Conservation (phyloP, 192 early-diverging fungal species). For the Chytriomyces sp. region DNA sequence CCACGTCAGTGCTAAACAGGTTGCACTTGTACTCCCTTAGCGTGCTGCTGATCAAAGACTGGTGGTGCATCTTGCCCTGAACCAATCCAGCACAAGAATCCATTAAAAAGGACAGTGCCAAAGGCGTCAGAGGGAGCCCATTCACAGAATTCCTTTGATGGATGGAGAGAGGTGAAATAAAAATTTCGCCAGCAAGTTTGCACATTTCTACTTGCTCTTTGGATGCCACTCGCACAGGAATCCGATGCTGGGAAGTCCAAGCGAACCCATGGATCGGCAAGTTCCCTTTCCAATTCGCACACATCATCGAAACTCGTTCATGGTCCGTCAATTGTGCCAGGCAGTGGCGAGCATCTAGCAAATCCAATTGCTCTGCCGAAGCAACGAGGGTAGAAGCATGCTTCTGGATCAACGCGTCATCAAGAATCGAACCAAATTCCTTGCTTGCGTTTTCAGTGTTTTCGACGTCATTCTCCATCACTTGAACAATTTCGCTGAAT, state of each 20-base stretch:
- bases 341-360: no score
- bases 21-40: background rate
- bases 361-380: no score
- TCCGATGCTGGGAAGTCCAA: background rate
- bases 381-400: no score
- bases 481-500: no score
- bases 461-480: no score
- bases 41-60: background rate
- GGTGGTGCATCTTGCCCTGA: background rate
- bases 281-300: background rate
- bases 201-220: background rate
- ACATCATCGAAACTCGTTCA: no score
- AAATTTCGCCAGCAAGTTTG: background rate
- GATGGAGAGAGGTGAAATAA: conserved; percentile 1
- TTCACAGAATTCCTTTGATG: background rate
- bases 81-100: background rate
- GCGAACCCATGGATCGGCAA: background rate
- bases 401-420: no score
- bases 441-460: no score
- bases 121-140: background rate
- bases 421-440: no score
- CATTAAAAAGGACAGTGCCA: background rate
- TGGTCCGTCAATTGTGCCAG: no score
- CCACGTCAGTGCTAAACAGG: background rate
- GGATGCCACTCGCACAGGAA: background rate